A percentile compares a stretch with the other conserved stretches of the same genome.
phyloP scores from a whole-genome alignment of 2,329 filamentous ascomycete genomes.

The Diplocarpon mali region DNA sequence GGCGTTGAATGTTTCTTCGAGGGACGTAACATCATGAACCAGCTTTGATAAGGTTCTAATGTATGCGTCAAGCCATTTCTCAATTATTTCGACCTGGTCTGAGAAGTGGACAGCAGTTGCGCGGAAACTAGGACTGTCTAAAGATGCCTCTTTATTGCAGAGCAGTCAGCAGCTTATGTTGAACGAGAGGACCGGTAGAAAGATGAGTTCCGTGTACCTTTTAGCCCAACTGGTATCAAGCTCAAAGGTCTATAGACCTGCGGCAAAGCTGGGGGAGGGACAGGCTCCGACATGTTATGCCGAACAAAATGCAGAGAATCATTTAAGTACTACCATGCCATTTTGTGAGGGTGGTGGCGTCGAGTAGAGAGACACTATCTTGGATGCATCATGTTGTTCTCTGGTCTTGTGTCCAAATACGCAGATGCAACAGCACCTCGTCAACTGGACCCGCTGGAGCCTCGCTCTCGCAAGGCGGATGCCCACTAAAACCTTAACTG shows the following conservation, averaged over 20 bases:
- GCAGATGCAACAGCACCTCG: too few species aligned
- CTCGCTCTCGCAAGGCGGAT: too few species aligned
- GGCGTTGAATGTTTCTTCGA: conserved; percentile 69
- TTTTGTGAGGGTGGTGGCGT: conserved; percentile 17
- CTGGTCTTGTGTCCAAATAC: too few species aligned
- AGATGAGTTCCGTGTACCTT: background rate
- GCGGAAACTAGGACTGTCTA: conserved; percentile 93
- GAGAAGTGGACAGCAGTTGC: conserved; percentile 76
- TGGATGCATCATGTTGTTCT: too few species aligned
- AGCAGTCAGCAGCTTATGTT: background rate
- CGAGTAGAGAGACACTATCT: conserved; percentile 1
- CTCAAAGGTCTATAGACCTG: conserved; percentile 20
- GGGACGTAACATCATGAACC: conserved; percentile 52
- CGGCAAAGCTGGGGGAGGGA: conserved; percentile 12
- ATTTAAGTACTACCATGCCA: too few species aligned
- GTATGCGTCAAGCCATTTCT: conserved; percentile 80
- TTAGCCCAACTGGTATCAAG: conserved; percentile 50
- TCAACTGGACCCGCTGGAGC: too few species aligned
- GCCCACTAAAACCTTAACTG: too few species aligned
- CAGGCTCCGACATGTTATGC: conserved; percentile 16
- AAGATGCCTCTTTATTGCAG: conserved; percentile 59
- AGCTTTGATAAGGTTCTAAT: conserved; percentile 51
- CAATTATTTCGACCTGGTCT: conserved; percentile 83
- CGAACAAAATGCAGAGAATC: too few species aligned
- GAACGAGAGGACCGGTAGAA: background rate